Conservation (phyloP, 108 stramenopile species). For the Pseudonitzschia delicatissima region DNA sequence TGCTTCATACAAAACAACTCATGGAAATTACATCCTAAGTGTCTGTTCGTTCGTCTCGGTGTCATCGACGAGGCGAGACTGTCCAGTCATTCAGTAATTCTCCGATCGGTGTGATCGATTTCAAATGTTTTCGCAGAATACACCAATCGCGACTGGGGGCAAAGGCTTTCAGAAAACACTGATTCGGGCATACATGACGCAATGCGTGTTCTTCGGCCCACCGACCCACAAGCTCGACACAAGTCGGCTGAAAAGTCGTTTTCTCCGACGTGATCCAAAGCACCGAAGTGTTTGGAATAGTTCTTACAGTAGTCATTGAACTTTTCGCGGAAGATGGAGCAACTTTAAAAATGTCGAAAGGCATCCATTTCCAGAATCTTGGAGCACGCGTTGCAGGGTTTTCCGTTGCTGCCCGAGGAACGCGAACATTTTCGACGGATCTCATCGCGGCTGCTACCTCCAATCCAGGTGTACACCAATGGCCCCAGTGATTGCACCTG, state of each 20-base stretch:
- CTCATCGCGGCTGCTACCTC: background rate
- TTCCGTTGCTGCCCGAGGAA: background rate
- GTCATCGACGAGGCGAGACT: conserved; percentile 21
- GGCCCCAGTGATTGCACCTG: conserved; percentile 22
- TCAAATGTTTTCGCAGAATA: conserved; percentile 26
- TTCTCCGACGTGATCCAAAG: background rate
- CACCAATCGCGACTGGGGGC: conserved; percentile 40
- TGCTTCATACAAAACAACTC: too few relatives aligned
- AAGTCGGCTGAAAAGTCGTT: background rate
- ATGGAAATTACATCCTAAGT: background rate
- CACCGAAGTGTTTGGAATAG: background rate
- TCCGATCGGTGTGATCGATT: conserved; percentile 13
- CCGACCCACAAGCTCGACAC: background rate
- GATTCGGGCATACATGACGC: conserved; percentile 36
- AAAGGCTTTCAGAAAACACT: conserved; percentile 45
- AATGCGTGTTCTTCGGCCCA: conserved; percentile 9
- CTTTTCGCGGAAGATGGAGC: conserved; percentile 5
- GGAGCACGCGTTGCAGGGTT: background rate
- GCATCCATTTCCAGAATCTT: background rate
- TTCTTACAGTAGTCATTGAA: background rate
- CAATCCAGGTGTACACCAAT: conserved; percentile 21
- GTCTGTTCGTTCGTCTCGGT: background rate
- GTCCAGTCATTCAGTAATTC: conserved; percentile 34
- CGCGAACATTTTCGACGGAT: conserved; percentile 1
- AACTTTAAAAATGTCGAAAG: conserved; percentile 2